A percentile compares a stretch with the other conserved stretches of the same genome.
phyloP scores from a whole-genome alignment of 2,329 filamentous ascomycete genomes.

The Epichloe bromicola region DNA sequence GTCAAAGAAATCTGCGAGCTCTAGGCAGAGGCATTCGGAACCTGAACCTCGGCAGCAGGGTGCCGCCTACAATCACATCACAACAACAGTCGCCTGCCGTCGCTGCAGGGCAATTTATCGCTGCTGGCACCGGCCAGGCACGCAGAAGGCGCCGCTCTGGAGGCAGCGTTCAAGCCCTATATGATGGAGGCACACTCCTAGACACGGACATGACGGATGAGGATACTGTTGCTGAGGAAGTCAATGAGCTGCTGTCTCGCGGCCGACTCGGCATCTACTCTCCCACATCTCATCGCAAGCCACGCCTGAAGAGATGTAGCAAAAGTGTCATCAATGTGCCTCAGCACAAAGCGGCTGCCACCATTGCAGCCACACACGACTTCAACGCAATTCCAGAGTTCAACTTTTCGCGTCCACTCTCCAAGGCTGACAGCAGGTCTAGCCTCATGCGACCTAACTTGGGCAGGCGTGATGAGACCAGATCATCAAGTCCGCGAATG shows the following conservation, averaged over 20 bases:
- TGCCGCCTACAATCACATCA: not conserved
- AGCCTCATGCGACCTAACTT: not conserved
- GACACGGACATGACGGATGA: slow-evolving; percentile 30
- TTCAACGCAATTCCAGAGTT: slow-evolving; percentile 12
- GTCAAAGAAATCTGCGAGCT: slow-evolving; percentile 45
- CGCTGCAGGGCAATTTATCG: not conserved
- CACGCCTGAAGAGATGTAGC: slow-evolving; percentile 29
- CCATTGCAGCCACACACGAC: slow-evolving; percentile 7
- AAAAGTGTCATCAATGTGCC: slow-evolving; percentile 25
- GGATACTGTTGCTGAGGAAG: slow-evolving; percentile 31
- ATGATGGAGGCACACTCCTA: slow-evolving; percentile 21
- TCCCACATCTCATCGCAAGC: slow-evolving; percentile 20
- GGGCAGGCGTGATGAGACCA: not conserved
- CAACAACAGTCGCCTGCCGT: not conserved
- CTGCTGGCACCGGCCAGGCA: slow-evolving; percentile 16
- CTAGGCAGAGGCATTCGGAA: slow-evolving; percentile 21
- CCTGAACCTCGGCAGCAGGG: slow-evolving; percentile 11
- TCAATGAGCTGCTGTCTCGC: slow-evolving; percentile 27
- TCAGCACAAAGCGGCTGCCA: slow-evolving; percentile 8
- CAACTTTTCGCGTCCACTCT: slow-evolving; percentile 19
- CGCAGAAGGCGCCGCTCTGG: slow-evolving; percentile 36
- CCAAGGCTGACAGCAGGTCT: not conserved
- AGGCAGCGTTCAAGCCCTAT: slow-evolving; percentile 31
- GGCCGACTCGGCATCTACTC: slow-evolving; percentile 13
- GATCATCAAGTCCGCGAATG: not conserved